phyloP scores from a whole-genome alignment of 169 alveolate genomes.

The Cryptosporidium muris region DNA sequence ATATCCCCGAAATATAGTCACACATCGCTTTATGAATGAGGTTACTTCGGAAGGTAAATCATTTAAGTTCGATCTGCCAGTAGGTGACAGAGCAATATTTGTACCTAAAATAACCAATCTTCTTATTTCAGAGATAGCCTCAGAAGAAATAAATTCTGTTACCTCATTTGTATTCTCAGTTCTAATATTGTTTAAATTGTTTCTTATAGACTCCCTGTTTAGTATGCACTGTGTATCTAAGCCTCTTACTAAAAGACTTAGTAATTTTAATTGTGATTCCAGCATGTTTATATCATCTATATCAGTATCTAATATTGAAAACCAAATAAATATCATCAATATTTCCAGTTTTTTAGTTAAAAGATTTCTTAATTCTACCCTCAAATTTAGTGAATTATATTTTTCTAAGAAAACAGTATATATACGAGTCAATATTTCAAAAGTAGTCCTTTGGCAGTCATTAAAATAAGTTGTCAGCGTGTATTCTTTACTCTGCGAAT shows the following conservation, averaged over 20 bases:
- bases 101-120: conserved; percentile 61
- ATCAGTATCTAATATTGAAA: conserved; percentile 15
- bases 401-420: neutral
- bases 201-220: neutral
- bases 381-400: neutral
- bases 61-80: neutral
- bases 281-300: conserved; percentile 1
- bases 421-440: conserved; percentile 9
- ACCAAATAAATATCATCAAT: conserved; percentile 38
- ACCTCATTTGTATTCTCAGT: neutral
- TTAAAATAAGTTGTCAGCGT: neutral
- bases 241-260: conserved; percentile 22
- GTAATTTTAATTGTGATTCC: conserved; percentile 12
- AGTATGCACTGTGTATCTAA: conserved; percentile 2
- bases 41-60: neutral
- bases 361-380: conserved; percentile 16
- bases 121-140: conserved; percentile 8
- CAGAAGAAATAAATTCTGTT: conserved; percentile 1
- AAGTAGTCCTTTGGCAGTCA: neutral
- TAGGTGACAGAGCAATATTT: conserved; percentile 20
- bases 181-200: conserved; percentile 5
- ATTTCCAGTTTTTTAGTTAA: conserved; percentile 6
- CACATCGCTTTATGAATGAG: conserved; percentile 24
- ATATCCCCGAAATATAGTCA: conserved; percentile 42
- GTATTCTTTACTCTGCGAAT: conserved; percentile 7